A percentile compares a stretch with the other conserved stretches of the same genome.
phyloP scores from a whole-genome alignment of 495 filamentous ascomycete species.

The Paragyromitra xinjiangensis region DNA sequence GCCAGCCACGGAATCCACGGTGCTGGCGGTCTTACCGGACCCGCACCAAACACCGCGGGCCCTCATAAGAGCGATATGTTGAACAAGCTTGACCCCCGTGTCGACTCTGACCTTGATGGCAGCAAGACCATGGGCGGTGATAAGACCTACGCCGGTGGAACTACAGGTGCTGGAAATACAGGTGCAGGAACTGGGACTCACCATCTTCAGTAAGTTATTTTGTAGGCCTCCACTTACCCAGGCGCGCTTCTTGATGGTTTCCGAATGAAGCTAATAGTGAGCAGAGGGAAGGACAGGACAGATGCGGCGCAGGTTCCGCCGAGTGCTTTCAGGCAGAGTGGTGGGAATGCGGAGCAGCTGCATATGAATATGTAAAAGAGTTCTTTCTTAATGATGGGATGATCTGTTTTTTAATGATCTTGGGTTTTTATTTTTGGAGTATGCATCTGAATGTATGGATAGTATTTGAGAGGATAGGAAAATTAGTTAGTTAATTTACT shows the following conservation, averaged over 20 bases:
- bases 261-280: too few relatives aligned
- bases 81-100: conserved; percentile 65
- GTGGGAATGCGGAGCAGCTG: conserved; percentile 13
- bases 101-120: conserved; percentile 62
- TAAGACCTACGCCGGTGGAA: conserved; percentile 35
- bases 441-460: conserved; percentile 3
- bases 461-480: not conserved
- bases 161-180: not conserved
- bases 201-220: conserved; percentile 28
- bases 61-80: conserved; percentile 63
- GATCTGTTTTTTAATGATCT: conserved; percentile 7
- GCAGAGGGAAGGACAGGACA: conserved; percentile 29
- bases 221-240: conserved; percentile 28
- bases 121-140: conserved; percentile 53
- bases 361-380: conserved; percentile 24
- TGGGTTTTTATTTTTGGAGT: conserved; percentile 5
- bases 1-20: conserved; percentile 41
- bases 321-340: conserved; percentile 33
- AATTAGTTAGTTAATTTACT: conserved; percentile 25
- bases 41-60: conserved; percentile 58
- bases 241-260: not conserved
- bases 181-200: not conserved
- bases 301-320: conserved; percentile 49
- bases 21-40: conserved; percentile 35
- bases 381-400: not conserved